phyloP scores from a whole-genome alignment of 164 flowering plant species.

The Tinospora cordifolia region DNA sequence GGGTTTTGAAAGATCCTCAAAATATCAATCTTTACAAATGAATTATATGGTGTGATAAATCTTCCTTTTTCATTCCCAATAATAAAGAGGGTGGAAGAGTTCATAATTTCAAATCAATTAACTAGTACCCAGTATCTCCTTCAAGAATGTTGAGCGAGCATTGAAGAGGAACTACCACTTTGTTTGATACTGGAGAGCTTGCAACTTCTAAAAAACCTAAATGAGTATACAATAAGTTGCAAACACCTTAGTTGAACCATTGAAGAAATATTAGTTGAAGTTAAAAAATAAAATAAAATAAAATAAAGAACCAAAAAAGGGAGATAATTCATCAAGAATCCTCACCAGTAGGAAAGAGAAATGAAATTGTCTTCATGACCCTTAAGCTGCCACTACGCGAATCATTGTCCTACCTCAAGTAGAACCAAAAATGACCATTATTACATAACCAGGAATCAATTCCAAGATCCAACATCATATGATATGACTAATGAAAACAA shows the following conservation, averaged over 20 bases:
- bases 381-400: conserved; percentile 28
- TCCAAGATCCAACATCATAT: neutral
- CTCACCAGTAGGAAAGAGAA: conserved; percentile 67
- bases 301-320: neutral
- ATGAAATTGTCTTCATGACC: conserved; percentile 59
- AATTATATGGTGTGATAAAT: neutral
- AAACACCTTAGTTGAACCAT: conserved; percentile 1
- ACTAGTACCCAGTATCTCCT: conserved; percentile 91
- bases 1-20: neutral
- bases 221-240: neutral
- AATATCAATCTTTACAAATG: neutral
- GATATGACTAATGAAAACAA: no score
- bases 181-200: conserved; percentile 34
- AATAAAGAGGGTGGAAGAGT: no score
- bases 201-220: conserved; percentile 24
- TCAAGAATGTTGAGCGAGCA: conserved; percentile 95
- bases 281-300: neutral
- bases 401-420: conserved; percentile 44
- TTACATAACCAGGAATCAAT: neutral
- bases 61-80: no score
- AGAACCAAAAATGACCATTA: conserved; percentile 1
- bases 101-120: neutral
- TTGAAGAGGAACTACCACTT: conserved; percentile 49
- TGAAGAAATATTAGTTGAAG: neutral
- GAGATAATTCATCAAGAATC: neutral